phyloP scores from a whole-genome alignment of 2,329 filamentous ascomycete genomes.

The Alternaria rosae region DNA sequence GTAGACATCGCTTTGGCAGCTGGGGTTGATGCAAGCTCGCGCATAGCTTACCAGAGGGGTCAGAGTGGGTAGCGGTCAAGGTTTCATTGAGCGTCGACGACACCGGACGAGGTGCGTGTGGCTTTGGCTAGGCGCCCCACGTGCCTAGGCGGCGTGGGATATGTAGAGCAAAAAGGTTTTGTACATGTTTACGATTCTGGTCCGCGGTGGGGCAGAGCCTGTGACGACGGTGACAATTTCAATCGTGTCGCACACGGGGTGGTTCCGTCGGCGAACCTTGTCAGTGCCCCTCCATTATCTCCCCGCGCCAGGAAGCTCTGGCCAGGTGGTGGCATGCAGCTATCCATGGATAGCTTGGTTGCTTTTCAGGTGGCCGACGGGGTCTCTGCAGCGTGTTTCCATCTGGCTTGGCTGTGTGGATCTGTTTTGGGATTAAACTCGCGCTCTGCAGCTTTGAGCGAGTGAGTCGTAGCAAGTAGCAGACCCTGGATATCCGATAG shows the following conservation, averaged over 20 bases:
- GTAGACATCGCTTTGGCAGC: neutral
- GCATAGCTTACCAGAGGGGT: constrained; percentile 3
- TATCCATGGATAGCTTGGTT: constrained; percentile 24
- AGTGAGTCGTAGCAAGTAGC: constrained; percentile 21
- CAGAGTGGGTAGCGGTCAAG: constrained; percentile 2
- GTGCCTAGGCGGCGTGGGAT: constrained; percentile 30
- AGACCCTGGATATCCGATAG: constrained; percentile 28
- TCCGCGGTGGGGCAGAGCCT: constrained; percentile 18
- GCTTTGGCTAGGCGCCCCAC: constrained; percentile 22
- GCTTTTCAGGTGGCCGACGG: constrained; percentile 36
- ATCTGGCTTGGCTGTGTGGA: constrained; percentile 32
- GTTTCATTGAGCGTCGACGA: constrained; percentile 5
- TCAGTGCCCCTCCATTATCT: constrained; percentile 22
- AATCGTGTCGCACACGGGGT: constrained; percentile 23
- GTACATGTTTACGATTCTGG: constrained; percentile 26
- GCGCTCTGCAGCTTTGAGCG: constrained; percentile 16
- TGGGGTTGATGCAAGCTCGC: constrained; percentile 28
- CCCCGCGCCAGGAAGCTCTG: constrained; percentile 34
- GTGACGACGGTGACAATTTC: constrained; percentile 23
- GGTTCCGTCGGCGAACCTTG: constrained; percentile 11
- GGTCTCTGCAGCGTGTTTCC: constrained; percentile 22
- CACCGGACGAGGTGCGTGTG: constrained; percentile 2
- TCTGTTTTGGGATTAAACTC: constrained; percentile 38
- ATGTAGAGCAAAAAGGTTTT: constrained; percentile 23
- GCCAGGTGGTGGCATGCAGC: constrained; percentile 29